Evolutionary conservation across 345 rosid species (phyloP), one percentile per base, ranked within the genome.

Genomic region (Aegle marmelos): DNA sequence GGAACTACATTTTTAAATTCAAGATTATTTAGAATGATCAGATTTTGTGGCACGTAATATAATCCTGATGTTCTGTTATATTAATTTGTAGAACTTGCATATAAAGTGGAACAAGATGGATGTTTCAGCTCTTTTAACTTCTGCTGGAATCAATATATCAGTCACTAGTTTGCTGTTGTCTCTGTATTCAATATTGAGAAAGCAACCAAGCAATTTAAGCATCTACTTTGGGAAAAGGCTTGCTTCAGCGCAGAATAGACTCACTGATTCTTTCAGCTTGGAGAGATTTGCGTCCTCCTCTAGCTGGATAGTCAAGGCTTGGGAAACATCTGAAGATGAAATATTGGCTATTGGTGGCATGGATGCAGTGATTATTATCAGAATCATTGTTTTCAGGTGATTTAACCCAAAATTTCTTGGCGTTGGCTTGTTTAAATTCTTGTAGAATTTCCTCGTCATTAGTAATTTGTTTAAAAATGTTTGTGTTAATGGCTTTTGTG

Each of bases 261-360:
- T 73, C 39, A 45, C 17, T 36, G 91, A 88, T 76, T 84, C 87
- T 78, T 75, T 78, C 78, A 85, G 90, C 82, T 81, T 92, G 25
- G 91, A 94, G 69, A 92, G 97, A 80, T 94, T 94, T 74, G 93
- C 85, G 3, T 97, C 98, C 0, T 90, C 98, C 37, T 93, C 99
- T 0, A 86, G 97, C 83, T 96, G 99, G 99, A 53, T 96, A 11
- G 33, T 89, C 39, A 93, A 86, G 84, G 98, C 98, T 30, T 96
- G 98, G 98, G 90, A 85, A 82, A 83, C 97, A 56, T 83, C 93
- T 37, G 98, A 96, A 76, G 90, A 89, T 0, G 98, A 96, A 83
- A 81, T 96, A 72, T 81, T 96, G 79, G 85, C 90, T 65, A 48
- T 83, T 63, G 94, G 88, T 41, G 98, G 98, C 72, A 53, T 96